Evolutionary conservation across 345 rosid species (phyloP), one percentile per base, ranked within the genome.

Genomic region (Lumnitzera racemosa): DNA sequence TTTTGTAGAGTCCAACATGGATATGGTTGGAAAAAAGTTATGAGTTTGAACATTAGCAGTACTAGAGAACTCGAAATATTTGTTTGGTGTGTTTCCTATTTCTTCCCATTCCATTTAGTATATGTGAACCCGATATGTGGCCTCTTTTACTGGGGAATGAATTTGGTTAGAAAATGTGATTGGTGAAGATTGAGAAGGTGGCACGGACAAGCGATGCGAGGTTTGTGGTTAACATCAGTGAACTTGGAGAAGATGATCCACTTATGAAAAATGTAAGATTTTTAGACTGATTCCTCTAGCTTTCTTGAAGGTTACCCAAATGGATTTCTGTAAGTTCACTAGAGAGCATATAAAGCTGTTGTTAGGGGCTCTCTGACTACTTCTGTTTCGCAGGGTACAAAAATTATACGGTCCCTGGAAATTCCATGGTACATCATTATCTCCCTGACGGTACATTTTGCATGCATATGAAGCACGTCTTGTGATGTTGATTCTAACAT

Each of bases 191-290:
- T 82, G 86, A 74, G 70, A 71, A 63, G 41, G 89, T 81, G 58
- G 81, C 79, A 10, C 75, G 67, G 68, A 57, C 78, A 68, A 81
- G 76, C 69, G 66, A 77, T 15, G 78, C 68, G 23, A 71, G 51
- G 68, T 84, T 90, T 76, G 87, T 88, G 73, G 70, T 90, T 67
- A 76, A 80, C 68, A 71, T 78, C 56, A 74, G 87, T 62, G 79
- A 82, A 61, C 65, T 71, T 65, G 96, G 89, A 48, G 85, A 78
- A 63, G 75, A 76, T 72, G 91, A 84, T 68, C 81, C 82, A 14
- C 88, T 88, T 64, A 60, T 60, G 57, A 78, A 72, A 74, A 80
- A 86, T 67, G 94, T 85, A 68, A 82, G 86, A 51, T 29, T 11
- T 10, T 59, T 13, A 17, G 24, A 15, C 48, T 50, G 14, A n/a